phyloP scores from a whole-genome alignment of 441 rosid species.

The Bocquillonia castaneifolia region DNA sequence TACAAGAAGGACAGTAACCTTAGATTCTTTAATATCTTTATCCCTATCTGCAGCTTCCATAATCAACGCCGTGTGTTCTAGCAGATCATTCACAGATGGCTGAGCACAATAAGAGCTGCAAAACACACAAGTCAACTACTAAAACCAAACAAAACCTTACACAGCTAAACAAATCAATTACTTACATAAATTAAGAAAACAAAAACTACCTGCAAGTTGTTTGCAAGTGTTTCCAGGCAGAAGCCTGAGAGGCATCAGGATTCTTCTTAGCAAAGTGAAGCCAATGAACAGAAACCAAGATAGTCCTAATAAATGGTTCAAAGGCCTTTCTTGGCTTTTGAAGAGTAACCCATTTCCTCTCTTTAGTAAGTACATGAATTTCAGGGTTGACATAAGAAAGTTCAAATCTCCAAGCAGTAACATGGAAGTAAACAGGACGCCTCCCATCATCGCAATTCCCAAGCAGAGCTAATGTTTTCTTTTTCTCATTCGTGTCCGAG shows the following conservation, averaged over 20 bases:
- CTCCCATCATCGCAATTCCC: constrained; percentile 53
- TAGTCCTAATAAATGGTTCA: constrained; percentile 35
- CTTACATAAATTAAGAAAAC: neutral
- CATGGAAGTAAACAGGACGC: constrained; percentile 37
- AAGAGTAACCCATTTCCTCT: constrained; percentile 52
- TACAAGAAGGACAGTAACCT: constrained; percentile 36
- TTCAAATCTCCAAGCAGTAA: constrained; percentile 64
- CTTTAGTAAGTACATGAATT: constrained; percentile 54
- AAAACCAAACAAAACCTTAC: neutral
- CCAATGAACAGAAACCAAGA: constrained; percentile 49
- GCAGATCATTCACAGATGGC: constrained; percentile 60
- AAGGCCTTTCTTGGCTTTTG: constrained; percentile 65
- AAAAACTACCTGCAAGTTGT: constrained; percentile 41
- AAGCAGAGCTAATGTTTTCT: constrained; percentile 36
- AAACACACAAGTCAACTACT: constrained; percentile 12
- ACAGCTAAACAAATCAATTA: neutral
- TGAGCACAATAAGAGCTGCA: constrained; percentile 48
- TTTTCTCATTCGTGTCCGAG: too few relatives aligned
- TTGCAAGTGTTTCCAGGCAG: constrained; percentile 52
- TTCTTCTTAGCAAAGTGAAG: constrained; percentile 51
- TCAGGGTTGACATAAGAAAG: constrained; percentile 43
- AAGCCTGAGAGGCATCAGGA: constrained; percentile 38
- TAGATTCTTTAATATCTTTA: constrained; percentile 40
- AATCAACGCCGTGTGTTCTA: constrained; percentile 45
- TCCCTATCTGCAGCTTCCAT: constrained; percentile 55